Evolutionary conservation across 345 rosid species (phyloP).

Genomic region (Kernera saxatilis): DNA sequence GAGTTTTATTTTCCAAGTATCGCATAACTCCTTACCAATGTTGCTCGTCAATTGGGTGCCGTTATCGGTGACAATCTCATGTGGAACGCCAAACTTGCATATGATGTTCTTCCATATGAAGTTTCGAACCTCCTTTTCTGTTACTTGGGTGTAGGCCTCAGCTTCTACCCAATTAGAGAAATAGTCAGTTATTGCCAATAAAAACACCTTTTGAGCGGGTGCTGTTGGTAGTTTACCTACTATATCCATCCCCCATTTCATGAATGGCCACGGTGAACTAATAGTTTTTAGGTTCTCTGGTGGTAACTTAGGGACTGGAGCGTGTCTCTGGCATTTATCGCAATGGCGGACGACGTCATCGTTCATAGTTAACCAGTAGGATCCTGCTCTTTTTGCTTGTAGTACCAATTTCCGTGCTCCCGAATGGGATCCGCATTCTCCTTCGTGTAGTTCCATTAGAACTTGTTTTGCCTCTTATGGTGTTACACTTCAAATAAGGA

Average conservation of each 20-base stretch:
- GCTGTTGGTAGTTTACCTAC: background rate
- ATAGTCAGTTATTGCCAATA: background rate
- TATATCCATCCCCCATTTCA: background rate
- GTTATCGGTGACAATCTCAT: background rate
- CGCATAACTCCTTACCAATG: background rate
- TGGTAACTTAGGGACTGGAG: background rate
- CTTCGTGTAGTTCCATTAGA: no score
- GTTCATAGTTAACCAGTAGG: background rate
- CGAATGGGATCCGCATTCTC: no score
- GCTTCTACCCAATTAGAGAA: background rate
- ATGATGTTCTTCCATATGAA: background rate
- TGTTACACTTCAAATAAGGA: background rate
- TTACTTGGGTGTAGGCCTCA: background rate
- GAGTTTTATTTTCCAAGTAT: background rate
- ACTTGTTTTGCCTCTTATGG: no score
- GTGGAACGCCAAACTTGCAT: background rate
- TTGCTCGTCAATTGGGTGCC: background rate
- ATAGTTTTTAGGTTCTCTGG: background rate
- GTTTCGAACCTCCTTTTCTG: background rate
- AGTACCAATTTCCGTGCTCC: no score
- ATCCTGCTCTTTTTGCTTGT: background rate
- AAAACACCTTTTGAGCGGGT: background rate
- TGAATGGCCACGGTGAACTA: background rate
- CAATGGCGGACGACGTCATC: background rate
- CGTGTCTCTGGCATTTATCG: background rate